Conservation (phyloP, 768 basidiomycete species). For the Tricholoma saponaceum region DNA sequence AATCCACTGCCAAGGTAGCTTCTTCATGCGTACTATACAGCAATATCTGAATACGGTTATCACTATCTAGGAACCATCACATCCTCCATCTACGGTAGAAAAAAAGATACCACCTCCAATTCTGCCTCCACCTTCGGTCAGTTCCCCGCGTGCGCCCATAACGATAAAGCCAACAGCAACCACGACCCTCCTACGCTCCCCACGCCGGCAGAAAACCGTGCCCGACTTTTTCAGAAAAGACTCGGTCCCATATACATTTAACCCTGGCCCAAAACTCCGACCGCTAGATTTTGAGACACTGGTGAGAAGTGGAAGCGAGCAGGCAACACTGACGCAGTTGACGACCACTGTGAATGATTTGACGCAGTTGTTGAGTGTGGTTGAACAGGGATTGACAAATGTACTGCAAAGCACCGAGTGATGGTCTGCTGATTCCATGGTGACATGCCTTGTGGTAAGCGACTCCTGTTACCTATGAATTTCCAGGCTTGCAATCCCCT, state of each 20-base stretch:
- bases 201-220: neutral
- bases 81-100: neutral
- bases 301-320: neutral
- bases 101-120: neutral
- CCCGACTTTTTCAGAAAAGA: neutral
- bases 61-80: neutral
- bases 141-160: neutral
- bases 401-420: neutral
- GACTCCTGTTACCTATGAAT: neutral
- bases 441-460: neutral
- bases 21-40: neutral
- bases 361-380: neutral
- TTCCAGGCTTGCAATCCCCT: neutral
- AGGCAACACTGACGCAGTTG: neutral
- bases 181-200: neutral
- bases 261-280: neutral
- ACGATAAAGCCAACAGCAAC: neutral
- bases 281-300: neutral
- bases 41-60: neutral
- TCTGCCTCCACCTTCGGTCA: neutral
- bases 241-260: neutral
- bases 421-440: neutral
- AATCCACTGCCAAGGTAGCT: neutral
- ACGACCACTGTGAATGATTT: neutral
- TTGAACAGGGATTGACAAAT: neutral